Percentiles rank a stretch among this genome's conserved stretches.
These are phyloP conservation scores for Dioszegia aurantiaca DNA, from an alignment of 768 basidiomycete species.

Conservation along the genomic window DNA sequence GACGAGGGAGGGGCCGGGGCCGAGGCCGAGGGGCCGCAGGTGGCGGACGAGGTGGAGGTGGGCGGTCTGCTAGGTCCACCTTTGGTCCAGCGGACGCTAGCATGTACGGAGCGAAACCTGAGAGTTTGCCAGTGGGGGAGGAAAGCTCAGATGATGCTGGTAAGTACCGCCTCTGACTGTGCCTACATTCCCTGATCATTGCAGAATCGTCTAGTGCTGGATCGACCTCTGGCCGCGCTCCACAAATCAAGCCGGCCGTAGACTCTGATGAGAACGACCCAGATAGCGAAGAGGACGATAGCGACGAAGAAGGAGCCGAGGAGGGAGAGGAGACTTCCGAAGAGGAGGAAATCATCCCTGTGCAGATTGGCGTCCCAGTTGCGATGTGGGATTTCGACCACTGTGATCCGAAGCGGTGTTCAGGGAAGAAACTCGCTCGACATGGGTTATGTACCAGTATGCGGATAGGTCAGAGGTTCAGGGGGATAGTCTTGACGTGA, in stretches of 20 bases:
- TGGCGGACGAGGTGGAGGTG: conserved; percentile 21
- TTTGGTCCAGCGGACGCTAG: conserved; percentile 14
- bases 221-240: neutral
- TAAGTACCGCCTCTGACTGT: neutral
- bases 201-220: conserved; percentile 3
- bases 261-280: conserved; percentile 6
- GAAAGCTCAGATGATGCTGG: conserved; percentile 10
- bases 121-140: neutral
- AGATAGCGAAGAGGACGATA: conserved; percentile 49
- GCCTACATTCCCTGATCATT: neutral
- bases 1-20: conserved; percentile 23
- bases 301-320: conserved; percentile 50
- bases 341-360: conserved; percentile 46
- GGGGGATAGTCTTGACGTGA: conserved; percentile 91
- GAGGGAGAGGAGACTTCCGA: conserved; percentile 39
- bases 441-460: conserved; percentile 80
- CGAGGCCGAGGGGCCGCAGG: conserved; percentile 31
- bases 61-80: conserved; percentile 10
- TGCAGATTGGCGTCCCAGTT: conserved; percentile 61
- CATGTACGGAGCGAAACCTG: conserved; percentile 10
- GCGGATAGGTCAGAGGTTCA: conserved; percentile 76
- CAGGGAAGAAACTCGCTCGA: conserved; percentile 85
- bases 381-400: conserved; percentile 99
- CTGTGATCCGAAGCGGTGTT: conserved; percentile 84
- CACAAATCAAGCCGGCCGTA: neutral